A percentile compares a stretch with the other conserved stretches of the same genome.
These are phyloP conservation scores for Calcarisporium arbuscula DNA, from an alignment of 2,329 filamentous ascomycete species.

Conservation along the genomic window DNA sequence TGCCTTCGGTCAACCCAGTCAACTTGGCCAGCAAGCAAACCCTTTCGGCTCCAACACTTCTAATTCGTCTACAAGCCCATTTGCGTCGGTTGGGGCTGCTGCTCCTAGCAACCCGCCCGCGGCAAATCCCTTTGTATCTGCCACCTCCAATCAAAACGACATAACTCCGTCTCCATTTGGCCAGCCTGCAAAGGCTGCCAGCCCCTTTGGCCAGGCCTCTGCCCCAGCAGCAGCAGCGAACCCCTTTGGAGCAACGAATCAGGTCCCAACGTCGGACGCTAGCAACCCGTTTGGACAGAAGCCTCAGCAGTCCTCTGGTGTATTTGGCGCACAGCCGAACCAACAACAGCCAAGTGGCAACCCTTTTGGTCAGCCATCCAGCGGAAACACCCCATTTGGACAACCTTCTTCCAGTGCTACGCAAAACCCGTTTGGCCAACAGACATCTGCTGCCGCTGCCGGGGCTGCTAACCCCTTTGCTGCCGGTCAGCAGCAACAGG, in stretches of 20 bases:
- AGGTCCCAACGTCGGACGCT: conserved; percentile 11
- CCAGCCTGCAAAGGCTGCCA: conserved; percentile 10
- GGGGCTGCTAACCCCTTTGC: conserved; percentile 19
- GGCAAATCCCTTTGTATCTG: conserved; percentile 22
- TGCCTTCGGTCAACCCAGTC: conserved; percentile 27
- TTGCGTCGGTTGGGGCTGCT: too few relatives aligned
- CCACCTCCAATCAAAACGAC: conserved; percentile 9
- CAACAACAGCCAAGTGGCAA: conserved; percentile 4
- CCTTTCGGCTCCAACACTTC: conserved; percentile 25
- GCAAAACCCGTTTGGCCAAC: conserved; percentile 21
- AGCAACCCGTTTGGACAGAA: conserved; percentile 22
- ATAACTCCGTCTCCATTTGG: conserved; percentile 9
- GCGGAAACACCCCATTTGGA: conserved; percentile 16
- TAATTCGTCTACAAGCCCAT: conserved; percentile 16
- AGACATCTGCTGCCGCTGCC: conserved; percentile 11
- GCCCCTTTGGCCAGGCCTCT: conserved; percentile 17
- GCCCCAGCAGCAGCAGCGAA: conserved; percentile 6
- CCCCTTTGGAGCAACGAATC: conserved; percentile 18
- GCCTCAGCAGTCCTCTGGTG: conserved; percentile 13
- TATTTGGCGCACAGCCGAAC: conserved; percentile 7
- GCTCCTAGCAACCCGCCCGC: conserved; percentile 13
- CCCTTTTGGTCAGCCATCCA: conserved; percentile 8
- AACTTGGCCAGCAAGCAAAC: conserved; percentile 30
- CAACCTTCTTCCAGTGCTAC: conserved; percentile 13
- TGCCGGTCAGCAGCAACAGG: conserved; percentile 8